Conservation (phyloP, 2,329 filamentous ascomycete genomes). For the Xylariaceae sp. region DNA sequence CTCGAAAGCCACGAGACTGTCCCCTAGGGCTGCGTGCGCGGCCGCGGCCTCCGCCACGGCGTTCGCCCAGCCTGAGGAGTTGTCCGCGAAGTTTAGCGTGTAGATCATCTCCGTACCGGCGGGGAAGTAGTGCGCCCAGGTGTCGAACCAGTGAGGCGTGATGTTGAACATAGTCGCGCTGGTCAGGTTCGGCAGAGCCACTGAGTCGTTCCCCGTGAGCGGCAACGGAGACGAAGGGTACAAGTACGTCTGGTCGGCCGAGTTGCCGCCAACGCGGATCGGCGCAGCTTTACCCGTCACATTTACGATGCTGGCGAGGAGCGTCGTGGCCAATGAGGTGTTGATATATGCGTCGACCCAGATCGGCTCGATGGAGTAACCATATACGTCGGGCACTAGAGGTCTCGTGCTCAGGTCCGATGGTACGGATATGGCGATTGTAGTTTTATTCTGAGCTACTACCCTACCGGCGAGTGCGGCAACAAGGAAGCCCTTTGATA, state of each 20-base stretch:
- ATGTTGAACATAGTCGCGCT: slow-evolving; percentile 39
- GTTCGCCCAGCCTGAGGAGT: slow-evolving; percentile 39
- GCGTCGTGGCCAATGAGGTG: slow-evolving; percentile 37
- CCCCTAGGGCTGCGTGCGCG: slow-evolving; percentile 37
- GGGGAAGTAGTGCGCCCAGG: slow-evolving; percentile 43
- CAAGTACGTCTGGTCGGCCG: slow-evolving; percentile 43
- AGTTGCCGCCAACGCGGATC: slow-evolving; percentile 44
- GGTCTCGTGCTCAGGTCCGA: slow-evolving; percentile 34
- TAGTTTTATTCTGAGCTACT: slow-evolving; percentile 27
- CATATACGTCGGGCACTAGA: slow-evolving; percentile 40
- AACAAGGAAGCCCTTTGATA: slow-evolving; percentile 14
- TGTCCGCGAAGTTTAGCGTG: slow-evolving; percentile 43
- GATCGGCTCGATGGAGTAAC: slow-evolving; percentile 44
- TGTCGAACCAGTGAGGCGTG: slow-evolving; percentile 42
- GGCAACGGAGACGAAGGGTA: slow-evolving; percentile 35
- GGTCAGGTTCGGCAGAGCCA: slow-evolving; percentile 33
- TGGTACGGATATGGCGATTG: slow-evolving; percentile 33
- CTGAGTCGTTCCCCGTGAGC: slow-evolving; percentile 37
- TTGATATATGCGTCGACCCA: slow-evolving; percentile 41
- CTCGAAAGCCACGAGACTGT: slow-evolving; percentile 41
- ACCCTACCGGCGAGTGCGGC: slow-evolving; percentile 16
- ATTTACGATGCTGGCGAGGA: slow-evolving; percentile 36
- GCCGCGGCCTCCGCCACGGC: slow-evolving; percentile 40
- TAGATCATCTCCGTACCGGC: slow-evolving; percentile 41
- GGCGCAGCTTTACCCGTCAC: slow-evolving; percentile 41